Conservation (phyloP, 306 rosid species). For the Sicyos baderoa region DNA sequence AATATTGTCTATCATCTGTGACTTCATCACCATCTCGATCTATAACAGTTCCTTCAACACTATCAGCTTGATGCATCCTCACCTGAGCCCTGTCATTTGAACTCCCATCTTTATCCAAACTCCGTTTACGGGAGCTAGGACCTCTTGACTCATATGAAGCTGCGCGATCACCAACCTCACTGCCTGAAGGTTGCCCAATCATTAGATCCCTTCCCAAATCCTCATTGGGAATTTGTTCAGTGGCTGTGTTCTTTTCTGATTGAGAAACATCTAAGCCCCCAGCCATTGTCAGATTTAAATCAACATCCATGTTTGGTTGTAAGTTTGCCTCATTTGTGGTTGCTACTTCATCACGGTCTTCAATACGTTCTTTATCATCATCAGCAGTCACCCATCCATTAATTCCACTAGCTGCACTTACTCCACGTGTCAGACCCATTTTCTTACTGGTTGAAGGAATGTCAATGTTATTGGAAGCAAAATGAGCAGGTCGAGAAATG, state of each 20-base stretch:
- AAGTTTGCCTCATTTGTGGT: slow-evolving; percentile 56
- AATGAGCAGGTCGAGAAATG: slow-evolving; percentile 70
- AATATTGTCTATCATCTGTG: slow-evolving; percentile 72
- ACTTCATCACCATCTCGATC: slow-evolving; percentile 98
- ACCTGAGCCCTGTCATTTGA: slow-evolving; percentile 61
- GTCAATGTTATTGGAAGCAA: slow-evolving; percentile 57
- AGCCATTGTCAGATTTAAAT: slow-evolving; percentile 86
- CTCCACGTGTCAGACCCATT: slow-evolving; percentile 92
- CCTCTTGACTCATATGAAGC: slow-evolving; percentile 97
- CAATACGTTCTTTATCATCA: slow-evolving; percentile 85
- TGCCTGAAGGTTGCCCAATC: slow-evolving; percentile 94
- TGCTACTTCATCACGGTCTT: slow-evolving; percentile 94
- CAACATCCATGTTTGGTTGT: slow-evolving; percentile 50
- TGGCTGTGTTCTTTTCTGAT: slow-evolving; percentile 53
- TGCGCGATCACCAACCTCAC: slow-evolving; percentile 95
- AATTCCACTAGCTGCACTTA: slow-evolving; percentile 97
- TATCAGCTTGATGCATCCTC: slow-evolving; percentile 89
- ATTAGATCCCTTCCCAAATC: slow-evolving; percentile 97
- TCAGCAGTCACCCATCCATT: slow-evolving; percentile 92
- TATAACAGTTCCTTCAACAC: slow-evolving; percentile 94
- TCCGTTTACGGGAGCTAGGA: slow-evolving; percentile 92
- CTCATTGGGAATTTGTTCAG: slow-evolving; percentile 55
- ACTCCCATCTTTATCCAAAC: slow-evolving; percentile 80
- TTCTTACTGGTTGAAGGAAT: slow-evolving; percentile 81
- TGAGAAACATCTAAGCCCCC: slow-evolving; percentile 58